These are phyloP conservation scores for Phlyctochytrium arcticum DNA, from an alignment of 192 early-diverging fungal species.

Conservation along the genomic window DNA sequence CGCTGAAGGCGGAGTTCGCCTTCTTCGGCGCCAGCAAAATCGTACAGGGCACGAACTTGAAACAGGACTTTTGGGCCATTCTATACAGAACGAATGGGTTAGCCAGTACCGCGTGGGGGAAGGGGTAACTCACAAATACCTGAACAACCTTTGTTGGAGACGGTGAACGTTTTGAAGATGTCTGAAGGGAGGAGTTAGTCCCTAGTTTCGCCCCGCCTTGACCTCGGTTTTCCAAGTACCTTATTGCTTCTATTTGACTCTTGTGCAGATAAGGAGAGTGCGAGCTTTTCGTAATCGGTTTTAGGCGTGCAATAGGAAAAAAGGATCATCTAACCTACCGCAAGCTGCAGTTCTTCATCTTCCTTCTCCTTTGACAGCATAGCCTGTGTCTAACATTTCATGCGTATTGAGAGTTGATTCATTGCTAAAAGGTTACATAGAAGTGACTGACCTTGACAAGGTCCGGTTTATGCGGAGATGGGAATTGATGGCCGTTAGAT, in stretches of 20 bases:
- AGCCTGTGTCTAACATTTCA: conserved; percentile 27
- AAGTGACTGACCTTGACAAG: conserved; percentile 18
- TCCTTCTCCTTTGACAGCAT: conserved; percentile 84
- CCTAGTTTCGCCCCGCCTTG: too few species aligned
- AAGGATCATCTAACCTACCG: conserved; percentile 36
- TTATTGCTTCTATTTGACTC: conserved; percentile 11
- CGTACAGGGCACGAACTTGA: conserved; percentile 87
- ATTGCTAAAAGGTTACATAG: too few species aligned
- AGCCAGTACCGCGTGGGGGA: too few species aligned
- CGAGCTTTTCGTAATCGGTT: too few species aligned
- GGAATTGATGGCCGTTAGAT: conserved; percentile 44
- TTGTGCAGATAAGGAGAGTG: conserved; percentile 73
- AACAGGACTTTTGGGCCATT: conserved; percentile 51
- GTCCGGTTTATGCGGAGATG: conserved; percentile 32
- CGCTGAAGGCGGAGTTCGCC: conserved; percentile 88
- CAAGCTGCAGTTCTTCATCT: conserved; percentile 91
- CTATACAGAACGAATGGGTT: background rate
- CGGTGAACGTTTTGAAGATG: too few species aligned
- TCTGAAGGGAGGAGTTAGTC: too few species aligned
- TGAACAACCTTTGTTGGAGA: too few species aligned
- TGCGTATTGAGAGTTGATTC: too few species aligned
- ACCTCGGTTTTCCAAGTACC: too few species aligned
- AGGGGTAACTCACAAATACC: too few species aligned
- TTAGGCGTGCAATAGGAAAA: too few species aligned
- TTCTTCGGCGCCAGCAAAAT: conserved; percentile 83